Percentiles rank a stretch among this genome's conserved stretches.
phyloP scores from a whole-genome alignment of 768 basidiomycete genomes.

The Cyathus striatus region DNA sequence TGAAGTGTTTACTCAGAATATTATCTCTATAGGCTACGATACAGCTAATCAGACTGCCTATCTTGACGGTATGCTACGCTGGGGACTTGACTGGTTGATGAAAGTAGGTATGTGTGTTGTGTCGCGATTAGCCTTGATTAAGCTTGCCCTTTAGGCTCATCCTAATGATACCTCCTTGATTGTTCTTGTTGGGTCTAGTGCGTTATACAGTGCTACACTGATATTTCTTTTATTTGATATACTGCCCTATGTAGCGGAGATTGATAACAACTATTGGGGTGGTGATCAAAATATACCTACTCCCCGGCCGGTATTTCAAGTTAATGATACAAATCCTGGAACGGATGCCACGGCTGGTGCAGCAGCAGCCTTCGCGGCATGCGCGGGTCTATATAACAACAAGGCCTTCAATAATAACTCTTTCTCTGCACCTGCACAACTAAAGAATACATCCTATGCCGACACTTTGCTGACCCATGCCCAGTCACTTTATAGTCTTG shows the following conservation, averaged over 20 bases:
- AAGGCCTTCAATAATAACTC: conserved; percentile 44
- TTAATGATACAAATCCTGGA: conserved; percentile 78
- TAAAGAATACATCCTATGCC: conserved; percentile 73
- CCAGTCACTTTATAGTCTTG: conserved; percentile 68
- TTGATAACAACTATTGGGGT: conserved; percentile 86
- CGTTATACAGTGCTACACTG: conserved; percentile 11
- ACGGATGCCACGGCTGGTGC: conserved; percentile 86
- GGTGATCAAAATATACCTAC: conserved; percentile 74
- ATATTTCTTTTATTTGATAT: conserved; percentile 3
- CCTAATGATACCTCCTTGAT: conserved; percentile 66
- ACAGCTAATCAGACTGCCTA: conserved; percentile 83
- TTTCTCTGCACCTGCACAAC: conserved; percentile 55
- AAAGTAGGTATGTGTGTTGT: conserved; percentile 43
- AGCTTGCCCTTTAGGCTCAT: conserved; percentile 58
- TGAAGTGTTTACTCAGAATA: no score
- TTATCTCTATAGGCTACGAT: conserved; percentile 68
- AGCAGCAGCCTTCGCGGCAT: conserved; percentile 84
- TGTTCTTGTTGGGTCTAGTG: conserved; percentile 71
- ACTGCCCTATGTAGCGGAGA: conserved; percentile 42
- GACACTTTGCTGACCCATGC: conserved; percentile 69
- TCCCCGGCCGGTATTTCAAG: conserved; percentile 70
- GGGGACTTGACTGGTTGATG: conserved; percentile 90
- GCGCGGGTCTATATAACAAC: conserved; percentile 74
- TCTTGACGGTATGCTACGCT: conserved; percentile 86
- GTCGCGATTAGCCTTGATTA: conserved; percentile 1